phyloP scores from a whole-genome alignment of 2,329 filamentous ascomycete species.

The Scedosporium minutisporum region DNA sequence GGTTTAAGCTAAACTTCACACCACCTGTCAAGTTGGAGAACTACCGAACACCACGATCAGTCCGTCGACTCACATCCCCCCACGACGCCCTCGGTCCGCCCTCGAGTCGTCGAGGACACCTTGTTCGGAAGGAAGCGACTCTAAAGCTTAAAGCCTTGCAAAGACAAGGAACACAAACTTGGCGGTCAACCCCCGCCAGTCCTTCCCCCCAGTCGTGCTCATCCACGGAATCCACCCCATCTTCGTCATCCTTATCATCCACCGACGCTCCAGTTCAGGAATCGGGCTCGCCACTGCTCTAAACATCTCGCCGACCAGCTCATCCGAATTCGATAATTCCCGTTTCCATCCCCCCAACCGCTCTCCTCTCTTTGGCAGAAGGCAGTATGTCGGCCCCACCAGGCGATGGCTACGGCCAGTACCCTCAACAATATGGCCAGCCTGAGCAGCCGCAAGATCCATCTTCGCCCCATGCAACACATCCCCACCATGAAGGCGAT shows the following conservation, averaged over 20 bases:
- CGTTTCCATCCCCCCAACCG: too few relatives aligned
- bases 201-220: neutral
- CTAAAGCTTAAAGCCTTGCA: neutral
- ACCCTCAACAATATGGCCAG: slow-evolving; percentile 32
- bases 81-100: neutral
- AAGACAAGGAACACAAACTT: neutral
- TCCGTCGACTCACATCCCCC: slow-evolving; percentile 1
- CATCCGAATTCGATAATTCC: neutral
- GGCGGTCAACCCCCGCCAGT: neutral
- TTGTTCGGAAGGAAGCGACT: neutral
- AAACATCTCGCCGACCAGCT: neutral
- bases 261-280: neutral
- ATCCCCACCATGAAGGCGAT: slow-evolving; percentile 27
- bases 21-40: slow-evolving; percentile 7
- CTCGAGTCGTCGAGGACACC: slow-evolving; percentile 3
- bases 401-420: slow-evolving; percentile 45
- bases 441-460: slow-evolving; percentile 28
- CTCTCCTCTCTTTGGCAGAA: neutral
- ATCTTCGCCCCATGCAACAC: slow-evolving; percentile 25
- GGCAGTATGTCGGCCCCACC: slow-evolving; percentile 48
- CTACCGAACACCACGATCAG: neutral
- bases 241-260: neutral
- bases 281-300: neutral
- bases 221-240: neutral
- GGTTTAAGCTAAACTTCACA: slow-evolving; percentile 2